Conservation (phyloP, 2,329 filamentous ascomycete genomes). For the Tolypocladium nubicola region DNA sequence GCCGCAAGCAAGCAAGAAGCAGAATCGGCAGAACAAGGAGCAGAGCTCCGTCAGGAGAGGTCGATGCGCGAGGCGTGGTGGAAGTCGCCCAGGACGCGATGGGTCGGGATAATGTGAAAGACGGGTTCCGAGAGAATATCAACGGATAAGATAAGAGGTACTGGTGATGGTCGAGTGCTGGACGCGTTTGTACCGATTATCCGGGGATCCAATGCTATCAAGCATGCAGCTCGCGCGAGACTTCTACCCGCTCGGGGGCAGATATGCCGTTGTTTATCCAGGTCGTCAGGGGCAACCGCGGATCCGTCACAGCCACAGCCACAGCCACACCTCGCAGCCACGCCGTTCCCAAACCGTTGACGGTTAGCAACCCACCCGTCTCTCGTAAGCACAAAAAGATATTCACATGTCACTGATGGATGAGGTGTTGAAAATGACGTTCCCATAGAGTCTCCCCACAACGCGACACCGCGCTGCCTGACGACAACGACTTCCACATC, state of each 20-base stretch:
- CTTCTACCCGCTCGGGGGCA: neutral
- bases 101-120: neutral
- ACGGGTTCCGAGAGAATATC: neutral
- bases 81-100: slow-evolving; percentile 2
- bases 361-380: neutral
- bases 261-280: slow-evolving; percentile 4
- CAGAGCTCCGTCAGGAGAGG: slow-evolving; percentile 20
- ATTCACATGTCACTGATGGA: neutral
- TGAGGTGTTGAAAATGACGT: neutral
- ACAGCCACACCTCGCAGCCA: neutral
- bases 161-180: neutral
- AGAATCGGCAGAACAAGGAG: slow-evolving; percentile 24
- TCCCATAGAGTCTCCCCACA: neutral
- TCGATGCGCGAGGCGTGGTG: slow-evolving; percentile 14
- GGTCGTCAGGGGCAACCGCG: slow-evolving; percentile 5
- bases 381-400: neutral
- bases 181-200: neutral
- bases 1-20: slow-evolving; percentile 12
- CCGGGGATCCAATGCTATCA: neutral
- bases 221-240: neutral
- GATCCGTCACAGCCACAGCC: neutral
- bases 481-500: neutral
- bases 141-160: neutral
- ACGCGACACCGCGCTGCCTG: neutral
- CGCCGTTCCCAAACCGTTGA: neutral